Conservation (phyloP, 371 early-diverging fungal genomes). For the Syncephalastrum contaminatum region DNA sequence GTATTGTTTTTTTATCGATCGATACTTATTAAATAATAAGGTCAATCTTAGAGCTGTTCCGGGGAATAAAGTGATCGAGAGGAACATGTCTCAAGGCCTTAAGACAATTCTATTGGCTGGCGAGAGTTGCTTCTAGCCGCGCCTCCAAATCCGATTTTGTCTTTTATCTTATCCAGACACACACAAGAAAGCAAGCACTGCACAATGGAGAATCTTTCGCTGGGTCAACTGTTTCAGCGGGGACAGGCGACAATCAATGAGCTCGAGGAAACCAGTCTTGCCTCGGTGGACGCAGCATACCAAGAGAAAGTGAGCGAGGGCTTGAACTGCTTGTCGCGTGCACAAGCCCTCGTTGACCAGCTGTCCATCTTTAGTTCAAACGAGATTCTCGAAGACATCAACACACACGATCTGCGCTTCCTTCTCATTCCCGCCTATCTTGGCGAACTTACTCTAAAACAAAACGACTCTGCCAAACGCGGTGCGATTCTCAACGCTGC, state of each 20-base stretch:
- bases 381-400: constrained; percentile 86
- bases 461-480: constrained; percentile 42
- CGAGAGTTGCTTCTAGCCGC: too few species aligned
- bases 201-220: constrained; percentile 24
- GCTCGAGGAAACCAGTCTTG: constrained; percentile 45
- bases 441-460: constrained; percentile 66
- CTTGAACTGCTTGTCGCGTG: constrained; percentile 43
- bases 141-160: too few species aligned
- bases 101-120: too few species aligned
- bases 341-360: constrained; percentile 51
- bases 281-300: constrained; percentile 42
- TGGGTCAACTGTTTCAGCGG: constrained; percentile 34
- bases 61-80: too few species aligned
- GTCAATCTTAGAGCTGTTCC: too few species aligned
- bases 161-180: too few species aligned
- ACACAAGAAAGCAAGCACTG: too few species aligned
- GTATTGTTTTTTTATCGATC: too few species aligned
- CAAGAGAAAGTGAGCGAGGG: constrained; percentile 54
- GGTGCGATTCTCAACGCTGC: constrained; percentile 38
- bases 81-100: too few species aligned
- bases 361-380: constrained; percentile 83
- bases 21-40: too few species aligned
- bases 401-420: constrained; percentile 76
- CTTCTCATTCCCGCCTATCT: constrained; percentile 77
- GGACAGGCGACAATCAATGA: constrained; percentile 27